Evolutionary conservation across 2,329 filamentous ascomycete species (phyloP), one percentile per base, ranked within the genome.

Genomic region (Ophiocordyceps unilateralis): DNA sequence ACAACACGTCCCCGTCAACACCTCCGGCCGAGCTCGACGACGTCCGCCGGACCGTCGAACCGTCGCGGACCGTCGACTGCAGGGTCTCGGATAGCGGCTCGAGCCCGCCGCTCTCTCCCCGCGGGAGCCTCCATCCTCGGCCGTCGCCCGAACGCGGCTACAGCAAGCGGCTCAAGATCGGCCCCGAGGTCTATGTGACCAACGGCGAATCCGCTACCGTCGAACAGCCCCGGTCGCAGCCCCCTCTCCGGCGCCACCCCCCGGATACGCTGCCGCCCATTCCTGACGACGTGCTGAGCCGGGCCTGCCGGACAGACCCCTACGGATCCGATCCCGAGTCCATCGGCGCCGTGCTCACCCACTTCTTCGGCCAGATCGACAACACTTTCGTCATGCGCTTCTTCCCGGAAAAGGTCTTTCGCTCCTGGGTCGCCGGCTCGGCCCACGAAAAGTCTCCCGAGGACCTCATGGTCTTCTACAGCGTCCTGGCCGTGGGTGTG

Each of bases 1-100:
- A 75, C 49, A 76, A 72, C 48, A 68, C 67, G 3, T 74, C 72
- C 4, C 72, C 73, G 1, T 66, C 69, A 3, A 65, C 70, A 19
- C 66, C 70, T 4, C 62, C 69, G 3, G 63, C 67, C 49, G 69
- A 76, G 49, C 59, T 66, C 26, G 70, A 73, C 32, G 63, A 67
- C 17, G 43, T 60, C 11, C 60, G 64, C 50, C 51, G 9, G 57
- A 51, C 15, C 53, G 55, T 24, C 49, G 50, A n/a, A n/a, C n/a
- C n/a, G n/a, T n/a, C n/a, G n/a, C n/a, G n/a, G n/a, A n/a, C n/a
- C n/a, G n/a, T n/a, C n/a, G n/a, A n/a, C n/a, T n/a, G 59, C 9
- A 56, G 57, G 7, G 55, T 58, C 23, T 61, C 63, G 1, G 57
- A 61, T 40, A 70, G 64, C 48, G 61, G 64, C 43, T 65, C 67